Conservation (phyloP, 2,329 filamentous ascomycete species). For the Chalaropsis ovoidea region DNA sequence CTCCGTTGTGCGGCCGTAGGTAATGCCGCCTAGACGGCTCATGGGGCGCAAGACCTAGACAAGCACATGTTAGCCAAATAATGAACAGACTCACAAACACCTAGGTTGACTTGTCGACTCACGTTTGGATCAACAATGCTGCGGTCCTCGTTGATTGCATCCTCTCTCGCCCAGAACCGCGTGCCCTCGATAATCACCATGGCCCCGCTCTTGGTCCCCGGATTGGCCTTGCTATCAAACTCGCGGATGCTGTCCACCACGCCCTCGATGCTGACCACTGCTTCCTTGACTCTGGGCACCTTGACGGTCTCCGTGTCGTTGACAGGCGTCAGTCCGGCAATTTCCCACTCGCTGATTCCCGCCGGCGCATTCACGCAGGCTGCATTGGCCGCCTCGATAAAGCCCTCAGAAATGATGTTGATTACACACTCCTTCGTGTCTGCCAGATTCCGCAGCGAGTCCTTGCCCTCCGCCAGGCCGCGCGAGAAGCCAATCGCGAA, state of each 20-base stretch:
- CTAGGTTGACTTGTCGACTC: constrained; percentile 29
- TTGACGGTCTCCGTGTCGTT: constrained; percentile 54
- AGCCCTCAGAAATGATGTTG: constrained; percentile 79
- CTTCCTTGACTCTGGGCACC: constrained; percentile 66
- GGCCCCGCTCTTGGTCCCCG: constrained; percentile 64
- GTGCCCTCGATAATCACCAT: constrained; percentile 73
- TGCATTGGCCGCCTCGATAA: constrained; percentile 79
- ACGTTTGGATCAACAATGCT: constrained; percentile 63
- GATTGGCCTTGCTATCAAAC: constrained; percentile 60
- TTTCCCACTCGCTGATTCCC: constrained; percentile 66
- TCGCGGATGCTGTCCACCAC: constrained; percentile 65
- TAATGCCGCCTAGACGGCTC: constrained; percentile 72
- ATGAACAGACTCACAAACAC: background rate
- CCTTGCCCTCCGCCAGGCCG: constrained; percentile 52
- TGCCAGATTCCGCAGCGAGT: constrained; percentile 63
- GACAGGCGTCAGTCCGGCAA: constrained; percentile 64
- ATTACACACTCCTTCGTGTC: constrained; percentile 68
- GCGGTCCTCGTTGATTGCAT: constrained; percentile 69
- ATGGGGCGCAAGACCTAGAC: constrained; percentile 60
- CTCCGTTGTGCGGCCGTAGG: constrained; percentile 62
- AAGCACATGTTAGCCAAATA: background rate
- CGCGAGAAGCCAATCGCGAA: constrained; percentile 53
- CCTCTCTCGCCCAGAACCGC: constrained; percentile 80
- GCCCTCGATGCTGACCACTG: constrained; percentile 72
- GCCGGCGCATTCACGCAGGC: constrained; percentile 67